A percentile compares a stretch with the other conserved stretches of the same genome.
Conservation (phyloP, 2,329 filamentous ascomycete species). For the Talaromyces sp. region DNA sequence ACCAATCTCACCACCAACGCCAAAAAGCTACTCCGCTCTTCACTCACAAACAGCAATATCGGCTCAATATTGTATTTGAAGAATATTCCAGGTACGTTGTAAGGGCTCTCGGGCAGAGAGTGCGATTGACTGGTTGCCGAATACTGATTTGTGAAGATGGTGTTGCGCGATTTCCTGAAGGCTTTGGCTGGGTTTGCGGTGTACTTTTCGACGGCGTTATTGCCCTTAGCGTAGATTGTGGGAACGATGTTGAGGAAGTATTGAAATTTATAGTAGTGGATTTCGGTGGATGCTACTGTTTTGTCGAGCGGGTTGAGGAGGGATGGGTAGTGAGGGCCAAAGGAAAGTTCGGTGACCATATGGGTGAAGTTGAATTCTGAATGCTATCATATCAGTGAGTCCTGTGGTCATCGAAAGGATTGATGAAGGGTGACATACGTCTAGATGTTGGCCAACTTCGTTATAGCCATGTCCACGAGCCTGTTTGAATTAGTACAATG, state of each 20-base stretch:
- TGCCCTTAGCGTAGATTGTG: conserved; percentile 75
- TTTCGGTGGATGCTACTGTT: conserved; percentile 71
- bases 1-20: conserved; percentile 76
- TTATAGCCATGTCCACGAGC: conserved; percentile 88
- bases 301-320: conserved; percentile 92
- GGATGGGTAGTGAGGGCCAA: conserved; percentile 92
- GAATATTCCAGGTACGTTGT: conserved; percentile 79
- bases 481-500: background rate
- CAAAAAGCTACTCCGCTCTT: conserved; percentile 72
- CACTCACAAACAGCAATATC: conserved; percentile 79
- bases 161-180: conserved; percentile 46
- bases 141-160: conserved; percentile 93
- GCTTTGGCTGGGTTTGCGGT: conserved; percentile 35
- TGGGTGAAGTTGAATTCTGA: conserved; percentile 96
- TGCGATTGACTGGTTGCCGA: conserved; percentile 87
- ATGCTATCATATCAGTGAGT: conserved; percentile 9
- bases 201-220: conserved; percentile 42
- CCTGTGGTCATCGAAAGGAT: background rate
- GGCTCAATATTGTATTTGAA: conserved; percentile 99
- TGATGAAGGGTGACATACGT: conserved; percentile 66
- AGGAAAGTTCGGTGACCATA: conserved; percentile 91
- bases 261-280: conserved; percentile 92
- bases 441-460: conserved; percentile 74
- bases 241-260: conserved; percentile 96
- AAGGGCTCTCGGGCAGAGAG: conserved; percentile 54